Base-by-base conservation (phyloP, 2,329 filamentous ascomycete species). In the Aspergillus vadensis region DNA sequence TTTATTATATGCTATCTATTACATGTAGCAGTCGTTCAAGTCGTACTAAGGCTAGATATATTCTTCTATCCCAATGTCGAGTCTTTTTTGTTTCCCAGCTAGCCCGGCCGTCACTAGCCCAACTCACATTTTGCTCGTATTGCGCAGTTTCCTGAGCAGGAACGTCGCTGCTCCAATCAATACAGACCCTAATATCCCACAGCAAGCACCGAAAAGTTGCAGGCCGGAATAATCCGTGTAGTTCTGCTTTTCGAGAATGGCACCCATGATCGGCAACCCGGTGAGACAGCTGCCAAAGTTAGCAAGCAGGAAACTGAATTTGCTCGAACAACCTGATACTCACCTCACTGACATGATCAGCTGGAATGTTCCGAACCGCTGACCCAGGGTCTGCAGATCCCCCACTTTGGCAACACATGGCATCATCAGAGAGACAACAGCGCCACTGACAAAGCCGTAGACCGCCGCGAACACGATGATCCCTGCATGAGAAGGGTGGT, bases 321-420 rank as follows among this genome's bases (percentile, higher is more conserved):
- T 23, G n/a, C 30, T 17, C 10, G 7, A 4, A 4, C 2, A 4
- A 10, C 4, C 15, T 15, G 25, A 30, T 9, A 62, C 62, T 49
- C 60, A 72, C 68, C 62, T 63, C 27, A 66, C 21, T 10, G 63
- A 63, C 15, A 72, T 65, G 2, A 69, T 61, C 25, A 65, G 47
- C 51, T 72, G 67, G 25, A 67, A 72, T 1, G 74, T 69, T 4
- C 75, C 74, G 49, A 77, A 74, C 21, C 72, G 66, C 55, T 73
- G 71, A 0, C 74, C 76, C 6, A 77, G 57, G 1, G 75, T 70
- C 10, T 74, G 67, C 3, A 76, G 65, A 23, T 60, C 66, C 0
- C 72, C 72, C 1, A 65, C 60, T 21, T 73, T 73, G 10, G 63
- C 71, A 2, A 64, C 69, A 49, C 72, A 74, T 2, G 71, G 72